Evolutionary conservation across 2,329 filamentous ascomycete genomes (phyloP).

Genomic region (Seiridium unicorne): DNA sequence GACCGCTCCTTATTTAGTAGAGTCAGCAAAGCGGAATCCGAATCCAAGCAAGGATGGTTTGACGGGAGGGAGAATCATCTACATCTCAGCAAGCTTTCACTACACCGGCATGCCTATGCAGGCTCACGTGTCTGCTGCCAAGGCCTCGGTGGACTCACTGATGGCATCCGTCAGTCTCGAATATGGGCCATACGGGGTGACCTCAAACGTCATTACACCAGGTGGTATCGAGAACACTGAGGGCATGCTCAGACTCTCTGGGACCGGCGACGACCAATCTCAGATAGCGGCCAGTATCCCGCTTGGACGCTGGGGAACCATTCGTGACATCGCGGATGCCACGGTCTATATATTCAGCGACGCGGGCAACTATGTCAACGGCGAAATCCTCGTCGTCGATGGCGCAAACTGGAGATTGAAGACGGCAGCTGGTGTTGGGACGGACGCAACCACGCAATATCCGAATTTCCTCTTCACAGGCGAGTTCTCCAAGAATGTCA

Average conservation of each 20-base stretch:
- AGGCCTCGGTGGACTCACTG: slow-evolving; percentile 86
- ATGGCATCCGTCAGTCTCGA: slow-evolving; percentile 79
- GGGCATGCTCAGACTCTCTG: slow-evolving; percentile 64
- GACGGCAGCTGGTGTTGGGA: slow-evolving; percentile 42
- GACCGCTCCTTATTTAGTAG: slow-evolving; percentile 76
- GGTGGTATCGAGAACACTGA: slow-evolving; percentile 86
- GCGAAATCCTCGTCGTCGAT: slow-evolving; percentile 75
- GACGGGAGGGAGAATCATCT: slow-evolving; percentile 82
- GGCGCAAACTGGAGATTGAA: slow-evolving; percentile 57
- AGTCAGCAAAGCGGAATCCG: slow-evolving; percentile 67
- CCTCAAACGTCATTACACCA: slow-evolving; percentile 84
- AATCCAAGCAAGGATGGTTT: slow-evolving; percentile 58
- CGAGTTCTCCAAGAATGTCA: slow-evolving; percentile 36
- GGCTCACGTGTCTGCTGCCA: slow-evolving; percentile 86
- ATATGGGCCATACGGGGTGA: slow-evolving; percentile 83
- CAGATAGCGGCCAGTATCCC: slow-evolving; percentile 56
- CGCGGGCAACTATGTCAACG: slow-evolving; percentile 82
- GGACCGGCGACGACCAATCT: slow-evolving; percentile 32
- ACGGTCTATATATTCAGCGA: slow-evolving; percentile 88
- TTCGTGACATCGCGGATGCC: slow-evolving; percentile 89
- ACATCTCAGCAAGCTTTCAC: slow-evolving; percentile 87
- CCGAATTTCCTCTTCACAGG: slow-evolving; percentile 47
- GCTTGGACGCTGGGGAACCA: slow-evolving; percentile 70
- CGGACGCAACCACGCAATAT: slow-evolving; percentile 48
- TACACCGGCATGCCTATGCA: slow-evolving; percentile 85